Evolutionary conservation across 805 yeast species (phyloP).

Genomic region (Schwanniomyces polymorphus): DNA sequence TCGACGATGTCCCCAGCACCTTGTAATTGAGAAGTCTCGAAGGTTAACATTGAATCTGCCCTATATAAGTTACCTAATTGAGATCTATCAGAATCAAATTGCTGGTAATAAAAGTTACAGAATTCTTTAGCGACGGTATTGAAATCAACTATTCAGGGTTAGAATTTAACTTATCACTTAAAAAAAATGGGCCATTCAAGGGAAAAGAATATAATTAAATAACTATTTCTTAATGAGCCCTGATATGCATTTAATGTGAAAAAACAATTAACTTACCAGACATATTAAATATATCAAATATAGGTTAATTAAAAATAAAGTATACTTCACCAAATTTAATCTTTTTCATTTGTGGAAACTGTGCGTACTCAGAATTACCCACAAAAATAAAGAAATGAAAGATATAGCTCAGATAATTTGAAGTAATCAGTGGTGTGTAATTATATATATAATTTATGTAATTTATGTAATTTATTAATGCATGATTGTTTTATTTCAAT

Average conservation of each 20-base stretch:
- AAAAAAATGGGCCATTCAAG: not conserved
- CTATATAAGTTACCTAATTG: conserved; percentile 93
- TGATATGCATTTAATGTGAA: not conserved
- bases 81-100: conserved; percentile 89
- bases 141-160: conserved; percentile 33
- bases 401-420: no score
- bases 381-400: not conserved
- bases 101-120: conserved; percentile 92
- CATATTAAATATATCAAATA: not conserved
- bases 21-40: conserved; percentile 91
- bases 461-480: not conserved
- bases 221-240: no score
- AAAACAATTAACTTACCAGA: conserved; percentile 1
- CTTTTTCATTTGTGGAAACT: not conserved
- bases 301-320: not conserved
- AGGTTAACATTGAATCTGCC: conserved; percentile 96
- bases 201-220: no score
- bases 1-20: conserved; percentile 93
- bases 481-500: not conserved
- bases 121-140: conserved; percentile 67
- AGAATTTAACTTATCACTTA: not conserved
- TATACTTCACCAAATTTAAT: not conserved
- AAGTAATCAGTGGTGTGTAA: no score
- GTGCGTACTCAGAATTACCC: not conserved
- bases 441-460: no score